Conservation (phyloP, 371 early-diverging fungal genomes). For the Catenaria anguillulae region DNA sequence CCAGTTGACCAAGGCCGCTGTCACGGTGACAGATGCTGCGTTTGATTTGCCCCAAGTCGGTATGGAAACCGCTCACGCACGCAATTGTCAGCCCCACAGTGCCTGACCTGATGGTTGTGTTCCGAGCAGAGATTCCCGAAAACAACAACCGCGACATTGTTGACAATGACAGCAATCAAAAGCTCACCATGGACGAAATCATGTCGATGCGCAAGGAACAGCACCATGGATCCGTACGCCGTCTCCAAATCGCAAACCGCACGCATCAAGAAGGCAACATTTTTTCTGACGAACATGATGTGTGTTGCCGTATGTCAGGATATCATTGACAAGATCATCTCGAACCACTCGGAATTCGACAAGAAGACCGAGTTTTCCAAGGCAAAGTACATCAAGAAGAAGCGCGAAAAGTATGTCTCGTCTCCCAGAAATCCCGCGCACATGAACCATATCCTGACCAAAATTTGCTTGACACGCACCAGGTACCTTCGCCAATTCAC, state of each 20-base stretch:
- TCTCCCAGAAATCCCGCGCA: conserved; percentile 2
- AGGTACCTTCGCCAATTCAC: conserved; percentile 75
- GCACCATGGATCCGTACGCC: too few species aligned
- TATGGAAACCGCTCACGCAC: too few species aligned
- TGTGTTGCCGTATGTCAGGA: too few species aligned
- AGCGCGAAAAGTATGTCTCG: conserved; percentile 61
- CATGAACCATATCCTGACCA: too few species aligned
- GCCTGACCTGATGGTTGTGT: too few species aligned
- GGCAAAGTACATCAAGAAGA: conserved; percentile 86
- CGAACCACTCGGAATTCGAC: conserved; percentile 68
- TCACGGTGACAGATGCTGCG: conserved; percentile 21
- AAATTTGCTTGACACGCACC: neutral
- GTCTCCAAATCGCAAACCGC: too few species aligned
- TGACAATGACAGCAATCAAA: conserved; percentile 59
- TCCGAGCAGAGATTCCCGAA: conserved; percentile 53
- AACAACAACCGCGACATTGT: conserved; percentile 71
- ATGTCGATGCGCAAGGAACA: conserved; percentile 59
- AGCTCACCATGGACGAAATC: conserved; percentile 67
- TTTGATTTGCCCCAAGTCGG: conserved; percentile 4
- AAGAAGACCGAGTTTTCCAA: conserved; percentile 90
- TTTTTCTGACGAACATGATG: conserved; percentile 6
- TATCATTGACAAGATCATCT: conserved; percentile 60
- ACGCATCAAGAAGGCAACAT: conserved; percentile 25
- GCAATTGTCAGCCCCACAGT: conserved; percentile 13
- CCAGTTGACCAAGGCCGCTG: conserved; percentile 19